phyloP scores from a whole-genome alignment of 805 yeast species.

The Lachancea lanzarotensis region DNA sequence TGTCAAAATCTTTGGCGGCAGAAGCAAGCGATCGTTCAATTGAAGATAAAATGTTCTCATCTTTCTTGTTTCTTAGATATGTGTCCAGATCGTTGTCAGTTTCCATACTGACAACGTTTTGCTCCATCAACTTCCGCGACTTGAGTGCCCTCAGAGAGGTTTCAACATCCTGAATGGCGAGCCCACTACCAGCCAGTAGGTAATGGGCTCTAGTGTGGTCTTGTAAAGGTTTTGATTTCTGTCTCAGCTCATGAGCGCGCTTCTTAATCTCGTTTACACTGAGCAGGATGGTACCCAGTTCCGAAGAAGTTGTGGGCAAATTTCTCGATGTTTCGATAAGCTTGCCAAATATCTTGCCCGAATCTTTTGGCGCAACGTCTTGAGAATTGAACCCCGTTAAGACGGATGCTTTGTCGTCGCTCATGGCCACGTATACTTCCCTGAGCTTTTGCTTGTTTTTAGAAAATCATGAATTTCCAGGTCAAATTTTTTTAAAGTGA shows the following conservation, averaged over 20 bases:
- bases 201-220: constrained; percentile 72
- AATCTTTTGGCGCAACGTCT: constrained; percentile 1
- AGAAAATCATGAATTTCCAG: background rate
- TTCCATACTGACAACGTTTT: constrained; percentile 15
- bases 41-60: constrained; percentile 73
- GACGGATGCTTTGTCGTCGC: background rate
- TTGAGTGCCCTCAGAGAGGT: constrained; percentile 41
- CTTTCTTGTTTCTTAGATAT: constrained; percentile 63
- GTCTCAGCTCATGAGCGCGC: constrained; percentile 54
- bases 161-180: constrained; percentile 78
- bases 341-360: constrained; percentile 46
- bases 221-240: constrained; percentile 34
- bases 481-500: background rate
- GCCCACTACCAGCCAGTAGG: constrained; percentile 81
- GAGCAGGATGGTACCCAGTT: constrained; percentile 73
- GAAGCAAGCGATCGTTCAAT: constrained; percentile 71
- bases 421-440: background rate
- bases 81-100: constrained; percentile 46
- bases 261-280: constrained; percentile 73
- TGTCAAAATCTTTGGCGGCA: constrained; percentile 80
- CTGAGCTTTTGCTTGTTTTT: background rate
- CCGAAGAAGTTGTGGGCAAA: constrained; percentile 58
- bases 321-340: constrained; percentile 70
- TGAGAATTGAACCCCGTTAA: background rate
- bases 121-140: constrained; percentile 35